Conservation (phyloP, 2,329 filamentous ascomycete genomes). For the Penicillium brasilianum region DNA sequence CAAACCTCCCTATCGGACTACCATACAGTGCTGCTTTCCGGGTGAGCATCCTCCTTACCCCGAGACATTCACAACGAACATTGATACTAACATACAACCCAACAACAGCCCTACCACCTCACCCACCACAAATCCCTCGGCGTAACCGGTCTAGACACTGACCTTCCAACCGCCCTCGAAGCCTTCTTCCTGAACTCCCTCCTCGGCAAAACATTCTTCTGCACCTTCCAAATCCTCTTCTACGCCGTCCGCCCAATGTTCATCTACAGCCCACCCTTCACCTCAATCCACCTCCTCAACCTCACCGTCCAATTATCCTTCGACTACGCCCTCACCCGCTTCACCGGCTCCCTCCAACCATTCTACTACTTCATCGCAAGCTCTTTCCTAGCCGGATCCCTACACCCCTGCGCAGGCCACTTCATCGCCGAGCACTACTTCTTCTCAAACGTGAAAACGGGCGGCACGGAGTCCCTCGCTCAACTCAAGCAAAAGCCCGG, state of each 20-base stretch:
- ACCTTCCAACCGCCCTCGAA: constrained; percentile 90
- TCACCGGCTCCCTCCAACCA: constrained; percentile 61
- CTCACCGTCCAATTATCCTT: constrained; percentile 76
- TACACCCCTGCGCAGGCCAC: constrained; percentile 94
- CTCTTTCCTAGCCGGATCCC: constrained; percentile 88
- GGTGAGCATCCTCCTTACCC: constrained; percentile 53
- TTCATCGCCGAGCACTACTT: constrained; percentile 99
- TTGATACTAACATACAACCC: constrained; percentile 11
- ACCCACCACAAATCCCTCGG: constrained; percentile 99
- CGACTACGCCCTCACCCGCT: constrained; percentile 70
- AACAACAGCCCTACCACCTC: constrained; percentile 83
- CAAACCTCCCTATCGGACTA: constrained; percentile 92
- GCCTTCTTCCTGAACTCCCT: constrained; percentile 90
- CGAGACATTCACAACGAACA: not conserved
- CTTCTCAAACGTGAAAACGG: constrained; percentile 52
- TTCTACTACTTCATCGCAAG: constrained; percentile 84
- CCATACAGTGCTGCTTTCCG: constrained; percentile 97
- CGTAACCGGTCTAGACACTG: constrained; percentile 93
- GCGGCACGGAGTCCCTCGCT: constrained; percentile 57
- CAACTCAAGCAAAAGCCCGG: constrained; percentile 50
- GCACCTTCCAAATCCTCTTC: constrained; percentile 98
- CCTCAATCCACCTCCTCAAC: constrained; percentile 82
- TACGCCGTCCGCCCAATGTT: constrained; percentile 96
- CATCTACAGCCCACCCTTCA: constrained; percentile 87
- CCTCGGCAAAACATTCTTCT: constrained; percentile 97